Evolutionary conservation across 2,329 filamentous ascomycete species (phyloP).

Genomic region (Talaromyces atroroseus): DNA sequence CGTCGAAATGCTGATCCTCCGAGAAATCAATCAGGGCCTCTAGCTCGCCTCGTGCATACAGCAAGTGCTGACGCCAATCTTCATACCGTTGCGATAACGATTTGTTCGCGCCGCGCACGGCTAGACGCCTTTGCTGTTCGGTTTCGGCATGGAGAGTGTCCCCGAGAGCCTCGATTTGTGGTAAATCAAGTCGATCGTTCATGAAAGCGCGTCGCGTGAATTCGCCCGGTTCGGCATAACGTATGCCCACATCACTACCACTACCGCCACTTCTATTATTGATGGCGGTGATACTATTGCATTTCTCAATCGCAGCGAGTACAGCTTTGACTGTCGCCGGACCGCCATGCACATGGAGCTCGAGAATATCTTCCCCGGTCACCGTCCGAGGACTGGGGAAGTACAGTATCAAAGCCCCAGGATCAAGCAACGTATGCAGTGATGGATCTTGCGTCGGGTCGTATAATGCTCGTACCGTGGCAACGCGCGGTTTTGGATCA

Average conservation of each 20-base stretch:
- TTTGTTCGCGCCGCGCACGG: slow-evolving; percentile 70
- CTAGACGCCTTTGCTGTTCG: slow-evolving; percentile 84
- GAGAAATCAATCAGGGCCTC: slow-evolving; percentile 96
- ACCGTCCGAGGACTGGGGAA: slow-evolving; percentile 77
- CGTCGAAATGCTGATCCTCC: slow-evolving; percentile 95
- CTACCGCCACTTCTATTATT: neutral
- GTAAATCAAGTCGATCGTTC: slow-evolving; percentile 77
- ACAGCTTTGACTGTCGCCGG: slow-evolving; percentile 83
- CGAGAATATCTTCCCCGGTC: slow-evolving; percentile 87
- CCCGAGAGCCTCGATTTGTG: slow-evolving; percentile 66
- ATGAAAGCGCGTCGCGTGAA: slow-evolving; percentile 91
- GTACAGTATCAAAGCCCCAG: slow-evolving; percentile 72
- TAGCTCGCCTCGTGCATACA: slow-evolving; percentile 80
- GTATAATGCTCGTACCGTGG: slow-evolving; percentile 69
- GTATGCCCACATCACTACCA: slow-evolving; percentile 44
- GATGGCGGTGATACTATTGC: slow-evolving; percentile 14
- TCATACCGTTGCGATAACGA: slow-evolving; percentile 72
- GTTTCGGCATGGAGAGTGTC: slow-evolving; percentile 64
- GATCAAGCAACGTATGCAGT: slow-evolving; percentile 56
- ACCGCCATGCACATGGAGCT: slow-evolving; percentile 92
- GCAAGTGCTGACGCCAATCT: slow-evolving; percentile 67
- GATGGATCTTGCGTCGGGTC: slow-evolving; percentile 45
- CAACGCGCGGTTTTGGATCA: slow-evolving; percentile 57
- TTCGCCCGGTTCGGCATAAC: slow-evolving; percentile 90
- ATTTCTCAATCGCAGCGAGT: slow-evolving; percentile 63